Evolutionary conservation across 2,329 filamentous ascomycete genomes (phyloP).

Genomic region (Arachnomyces sp.): DNA sequence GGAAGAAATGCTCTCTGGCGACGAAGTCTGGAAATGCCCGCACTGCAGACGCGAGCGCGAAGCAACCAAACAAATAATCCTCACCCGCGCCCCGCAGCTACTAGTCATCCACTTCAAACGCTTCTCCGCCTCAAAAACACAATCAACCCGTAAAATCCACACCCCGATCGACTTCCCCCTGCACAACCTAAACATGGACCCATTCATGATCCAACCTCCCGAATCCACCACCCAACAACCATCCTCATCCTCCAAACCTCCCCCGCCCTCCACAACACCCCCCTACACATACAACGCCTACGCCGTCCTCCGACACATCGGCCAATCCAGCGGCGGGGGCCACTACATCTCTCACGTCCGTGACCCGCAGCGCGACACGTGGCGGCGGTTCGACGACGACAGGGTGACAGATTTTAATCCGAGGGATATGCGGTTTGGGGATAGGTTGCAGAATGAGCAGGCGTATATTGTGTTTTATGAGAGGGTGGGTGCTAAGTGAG

Average conservation of each 20-base stretch:
- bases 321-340: constrained; percentile 58
- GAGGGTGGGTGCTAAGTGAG: constrained; percentile 37
- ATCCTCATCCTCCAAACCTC: constrained; percentile 42
- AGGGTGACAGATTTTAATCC: constrained; percentile 50
- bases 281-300: constrained; percentile 79
- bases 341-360: constrained; percentile 71
- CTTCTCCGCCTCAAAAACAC: constrained; percentile 50
- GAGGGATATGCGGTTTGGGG: constrained; percentile 37
- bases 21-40: constrained; percentile 64
- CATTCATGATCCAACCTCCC: constrained; percentile 45
- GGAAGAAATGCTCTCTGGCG: constrained; percentile 58
- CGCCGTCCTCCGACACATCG: constrained; percentile 70
- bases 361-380: constrained; percentile 49
- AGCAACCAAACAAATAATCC: constrained; percentile 61
- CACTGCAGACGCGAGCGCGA: constrained; percentile 60
- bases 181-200: constrained; percentile 55
- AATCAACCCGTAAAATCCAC: constrained; percentile 57
- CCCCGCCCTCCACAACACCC: constrained; percentile 29
- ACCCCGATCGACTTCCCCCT: constrained; percentile 70
- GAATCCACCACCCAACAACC: constrained; percentile 47
- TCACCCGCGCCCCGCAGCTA: constrained; percentile 70
- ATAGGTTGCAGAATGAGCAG: constrained; percentile 52
- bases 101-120: constrained; percentile 71
- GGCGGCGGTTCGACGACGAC: constrained; percentile 55
- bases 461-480: constrained; percentile 60